Evolutionary conservation across 257 asterid species (phyloP), one percentile per base, ranked within the genome.

Genomic region (Fraxinus anomala): DNA sequence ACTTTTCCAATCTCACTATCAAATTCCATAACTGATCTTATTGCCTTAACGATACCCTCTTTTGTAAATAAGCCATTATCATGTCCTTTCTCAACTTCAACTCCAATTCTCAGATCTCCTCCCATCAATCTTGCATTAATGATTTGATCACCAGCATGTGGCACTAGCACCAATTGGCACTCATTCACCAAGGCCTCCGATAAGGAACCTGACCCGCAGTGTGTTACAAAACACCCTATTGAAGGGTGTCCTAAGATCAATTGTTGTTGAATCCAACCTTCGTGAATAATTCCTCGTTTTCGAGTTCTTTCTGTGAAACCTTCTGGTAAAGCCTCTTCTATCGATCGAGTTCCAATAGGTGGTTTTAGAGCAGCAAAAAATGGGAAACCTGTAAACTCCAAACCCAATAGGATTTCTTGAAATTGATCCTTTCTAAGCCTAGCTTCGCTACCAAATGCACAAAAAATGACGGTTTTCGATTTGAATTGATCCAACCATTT

Each of bases 261-360:
- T 11, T 85, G 85, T 34, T 85, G 89, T 26, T 80, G 85, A 51
- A 77, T 83, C 87, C 87, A 85, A 16, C 82, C 81, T 3, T 80
- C 79, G 33, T 78, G 51, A 31, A 85, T 83, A 2, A 85, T 17
- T 47, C 9, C 87, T 78, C 72, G 76, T 31, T 77, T 85, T n/a
- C 24, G 10, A 33, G 42, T 63, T 23, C 83, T 85, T 26, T 78
- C 83, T 24, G 4, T 34, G 33, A 80, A 78, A 12, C 80, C 80
- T 24, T 80, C 78, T 0, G 87, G 87, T 9, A 85, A 39, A 1
- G 87, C 89, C 3, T 73, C 70, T 30, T 85, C 80, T 0, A 80
- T 61, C 0, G 73, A 40, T 5, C 73, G 79, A 13, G 61, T 42
- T 73, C 83, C 87, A 5, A 74, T 1, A 3, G 88, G 88, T 10